phyloP scores from a whole-genome alignment of 108 stramenopile genomes.

The Skeletonema marinoi region DNA sequence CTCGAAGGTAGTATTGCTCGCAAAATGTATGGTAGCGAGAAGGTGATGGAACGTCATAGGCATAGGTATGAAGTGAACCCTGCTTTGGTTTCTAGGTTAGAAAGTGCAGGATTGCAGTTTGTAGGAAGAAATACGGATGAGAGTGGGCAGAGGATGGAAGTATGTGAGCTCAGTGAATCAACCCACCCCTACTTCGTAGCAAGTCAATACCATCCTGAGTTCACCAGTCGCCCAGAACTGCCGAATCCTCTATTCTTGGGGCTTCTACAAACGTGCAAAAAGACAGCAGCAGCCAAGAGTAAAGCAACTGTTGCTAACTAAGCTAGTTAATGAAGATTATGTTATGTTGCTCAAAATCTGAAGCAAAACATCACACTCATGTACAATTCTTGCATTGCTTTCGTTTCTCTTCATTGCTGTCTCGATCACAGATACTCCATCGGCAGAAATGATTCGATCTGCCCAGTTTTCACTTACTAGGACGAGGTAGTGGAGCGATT shows the following conservation, averaged over 20 bases:
- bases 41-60: slow-evolving; percentile 52
- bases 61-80: slow-evolving; percentile 57
- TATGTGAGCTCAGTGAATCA: slow-evolving; percentile 36
- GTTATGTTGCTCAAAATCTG: background rate
- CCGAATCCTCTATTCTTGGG: slow-evolving; percentile 53
- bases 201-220: slow-evolving; percentile 51
- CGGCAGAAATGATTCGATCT: slow-evolving; percentile 6
- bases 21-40: slow-evolving; percentile 45
- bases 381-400: background rate
- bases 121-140: slow-evolving; percentile 51
- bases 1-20: slow-evolving; percentile 40
- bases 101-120: slow-evolving; percentile 48
- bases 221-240: slow-evolving; percentile 50
- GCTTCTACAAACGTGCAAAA: slow-evolving; percentile 39
- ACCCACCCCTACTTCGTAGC: slow-evolving; percentile 50
- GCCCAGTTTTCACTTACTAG: slow-evolving; percentile 33
- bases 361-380: background rate
- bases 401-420: background rate
- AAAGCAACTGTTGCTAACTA: background rate
- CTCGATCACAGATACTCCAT: slow-evolving; percentile 6
- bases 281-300: slow-evolving; percentile 2
- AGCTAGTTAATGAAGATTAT: background rate
- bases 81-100: slow-evolving; percentile 40
- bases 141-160: slow-evolving; percentile 57
- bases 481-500: slow-evolving; percentile 56